A percentile compares a stretch with the other conserved stretches of the same genome.
Conservation (phyloP, 805 yeast genomes). For the Spathaspora boniae region DNA sequence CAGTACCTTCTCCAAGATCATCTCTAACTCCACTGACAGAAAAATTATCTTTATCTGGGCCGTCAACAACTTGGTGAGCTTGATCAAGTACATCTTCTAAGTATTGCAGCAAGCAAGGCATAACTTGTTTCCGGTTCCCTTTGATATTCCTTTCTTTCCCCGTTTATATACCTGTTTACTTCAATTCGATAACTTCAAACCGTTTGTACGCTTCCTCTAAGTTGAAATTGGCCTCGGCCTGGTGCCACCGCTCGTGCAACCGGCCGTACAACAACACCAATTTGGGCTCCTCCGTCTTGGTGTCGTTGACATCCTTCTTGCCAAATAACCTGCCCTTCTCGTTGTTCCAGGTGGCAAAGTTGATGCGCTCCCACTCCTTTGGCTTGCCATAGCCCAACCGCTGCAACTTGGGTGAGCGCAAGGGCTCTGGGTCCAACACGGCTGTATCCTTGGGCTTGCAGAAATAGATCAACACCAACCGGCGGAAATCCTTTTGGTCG, state of each 20-base stretch:
- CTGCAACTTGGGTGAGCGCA: slow-evolving; percentile 21
- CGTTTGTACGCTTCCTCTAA: slow-evolving; percentile 24
- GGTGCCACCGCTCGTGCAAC: slow-evolving; percentile 44
- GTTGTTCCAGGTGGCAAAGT: slow-evolving; percentile 29
- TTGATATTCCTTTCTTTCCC: background rate
- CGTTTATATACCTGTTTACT: background rate
- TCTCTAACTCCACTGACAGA: slow-evolving; percentile 8
- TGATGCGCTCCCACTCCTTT: slow-evolving; percentile 25
- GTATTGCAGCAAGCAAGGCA: background rate
- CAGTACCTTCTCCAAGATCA: slow-evolving; percentile 7
- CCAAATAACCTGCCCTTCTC: slow-evolving; percentile 47
- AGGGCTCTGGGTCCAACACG: slow-evolving; percentile 22
- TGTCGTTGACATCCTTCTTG: slow-evolving; percentile 30
- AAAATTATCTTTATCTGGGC: slow-evolving; percentile 10
- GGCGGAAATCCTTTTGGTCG: slow-evolving; percentile 20
- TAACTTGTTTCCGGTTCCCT: background rate
- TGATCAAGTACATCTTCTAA: slow-evolving; percentile 7
- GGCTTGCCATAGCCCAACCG: slow-evolving; percentile 21
- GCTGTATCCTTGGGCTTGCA: slow-evolving; percentile 19
- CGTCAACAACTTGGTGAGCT: slow-evolving; percentile 7
- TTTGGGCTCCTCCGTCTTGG: slow-evolving; percentile 33
- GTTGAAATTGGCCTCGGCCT: slow-evolving; percentile 22
- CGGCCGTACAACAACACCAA: slow-evolving; percentile 38
- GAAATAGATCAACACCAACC: slow-evolving; percentile 25
- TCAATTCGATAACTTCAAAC: slow-evolving; percentile 19